Conservation (phyloP, 768 basidiomycete species). For the Lentinula detonsa region DNA sequence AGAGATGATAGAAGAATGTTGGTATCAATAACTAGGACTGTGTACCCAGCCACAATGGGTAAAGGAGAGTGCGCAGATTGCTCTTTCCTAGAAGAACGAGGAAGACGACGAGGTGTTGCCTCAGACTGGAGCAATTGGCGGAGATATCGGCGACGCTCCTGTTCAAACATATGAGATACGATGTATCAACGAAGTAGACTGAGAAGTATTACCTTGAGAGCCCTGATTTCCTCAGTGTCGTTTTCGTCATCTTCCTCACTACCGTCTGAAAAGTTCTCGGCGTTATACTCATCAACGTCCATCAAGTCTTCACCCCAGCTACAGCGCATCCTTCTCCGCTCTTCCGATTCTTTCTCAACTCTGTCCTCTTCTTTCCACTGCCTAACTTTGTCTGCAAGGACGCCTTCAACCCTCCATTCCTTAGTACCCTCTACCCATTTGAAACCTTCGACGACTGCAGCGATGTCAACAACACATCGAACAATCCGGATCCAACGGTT, state of each 20-base stretch:
- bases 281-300: conserved; percentile 62
- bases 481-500: conserved; percentile 70
- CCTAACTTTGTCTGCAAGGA: conserved; percentile 60
- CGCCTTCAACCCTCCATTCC: conserved; percentile 60
- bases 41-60: conserved; percentile 76
- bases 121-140: conserved; percentile 55
- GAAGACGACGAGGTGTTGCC: conserved; percentile 15
- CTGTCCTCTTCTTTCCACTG: conserved; percentile 68
- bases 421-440: conserved; percentile 53
- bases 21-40: conserved; percentile 88
- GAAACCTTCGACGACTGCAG: conserved; percentile 71
- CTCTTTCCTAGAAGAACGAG: conserved; percentile 18
- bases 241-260: conserved; percentile 53
- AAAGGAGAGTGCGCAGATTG: conserved; percentile 34
- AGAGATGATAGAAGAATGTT: conserved; percentile 90
- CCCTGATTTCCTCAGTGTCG: conserved; percentile 68
- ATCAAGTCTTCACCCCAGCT: conserved; percentile 65
- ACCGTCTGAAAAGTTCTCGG: conserved; percentile 37
- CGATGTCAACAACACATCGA: conserved; percentile 64
- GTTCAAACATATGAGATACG: conserved; percentile 12
- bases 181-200: conserved; percentile 1
- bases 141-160: conserved; percentile 75
- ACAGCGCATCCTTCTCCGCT: conserved; percentile 52
- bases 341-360: conserved; percentile 63
- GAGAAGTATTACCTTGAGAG: conserved; percentile 59